A percentile compares a stretch with the other conserved stretches of the same genome.
Evolutionary conservation across 345 rosid genomes (phyloP).

Genomic region (Melaleuca alternifolia): DNA sequence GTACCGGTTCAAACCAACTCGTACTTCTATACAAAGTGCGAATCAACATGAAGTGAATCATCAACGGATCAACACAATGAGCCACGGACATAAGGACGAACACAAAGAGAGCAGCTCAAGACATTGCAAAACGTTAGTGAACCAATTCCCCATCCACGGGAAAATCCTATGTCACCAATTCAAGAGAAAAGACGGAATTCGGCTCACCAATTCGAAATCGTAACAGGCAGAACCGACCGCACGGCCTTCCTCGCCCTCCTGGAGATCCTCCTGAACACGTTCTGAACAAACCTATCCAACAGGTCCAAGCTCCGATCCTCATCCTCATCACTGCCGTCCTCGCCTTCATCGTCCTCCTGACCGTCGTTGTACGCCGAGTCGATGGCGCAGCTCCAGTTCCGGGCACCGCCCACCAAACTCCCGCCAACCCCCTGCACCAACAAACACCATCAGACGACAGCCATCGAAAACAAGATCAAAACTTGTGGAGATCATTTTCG

Average conservation of each 20-base stretch:
- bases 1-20: not conserved
- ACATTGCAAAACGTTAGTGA: not conserved
- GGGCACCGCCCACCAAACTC: conserved; percentile 30
- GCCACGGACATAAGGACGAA: not conserved
- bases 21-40: not conserved
- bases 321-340: conserved; percentile 51
- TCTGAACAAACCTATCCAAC: conserved; percentile 53
- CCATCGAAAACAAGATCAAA: not conserved
- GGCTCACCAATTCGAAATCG: conserved; percentile 49
- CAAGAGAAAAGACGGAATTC: not conserved
- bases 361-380: conserved; percentile 23
- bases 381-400: conserved; percentile 68
- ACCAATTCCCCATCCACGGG: not conserved
- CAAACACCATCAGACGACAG: not conserved
- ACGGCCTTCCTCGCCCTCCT: conserved; percentile 77
- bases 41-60: not conserved
- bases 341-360: conserved; percentile 26
- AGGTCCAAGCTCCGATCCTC: conserved; percentile 89
- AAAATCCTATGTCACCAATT: not conserved
- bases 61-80: not conserved
- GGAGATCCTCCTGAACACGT: conserved; percentile 59
- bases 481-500: no score
- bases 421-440: conserved; percentile 18
- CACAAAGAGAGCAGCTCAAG: not conserved
- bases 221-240: conserved; percentile 60